Percentiles rank a stretch among this genome's conserved stretches.
Evolutionary conservation across 106 monocot species (phyloP).

Genomic region (Amphibolis antarctica): DNA sequence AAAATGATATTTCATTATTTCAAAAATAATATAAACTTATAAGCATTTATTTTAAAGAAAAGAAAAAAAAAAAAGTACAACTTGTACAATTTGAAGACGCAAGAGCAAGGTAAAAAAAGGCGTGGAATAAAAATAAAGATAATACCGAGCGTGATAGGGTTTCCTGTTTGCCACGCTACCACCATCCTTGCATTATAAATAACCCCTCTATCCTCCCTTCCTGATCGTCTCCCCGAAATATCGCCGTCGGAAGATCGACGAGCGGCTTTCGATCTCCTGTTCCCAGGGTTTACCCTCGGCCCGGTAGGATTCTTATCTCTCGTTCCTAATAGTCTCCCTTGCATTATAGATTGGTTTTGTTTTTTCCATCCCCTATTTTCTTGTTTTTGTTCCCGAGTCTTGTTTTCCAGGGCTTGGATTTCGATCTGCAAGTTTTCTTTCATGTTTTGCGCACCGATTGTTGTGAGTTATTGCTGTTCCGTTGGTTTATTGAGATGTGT

Average conservation of each 20-base stretch:
- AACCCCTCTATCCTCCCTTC: background rate
- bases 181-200: background rate
- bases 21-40: no score
- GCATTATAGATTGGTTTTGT: background rate
- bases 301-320: background rate
- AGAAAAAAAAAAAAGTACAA: no score
- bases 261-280: no score
- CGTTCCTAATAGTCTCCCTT: background rate
- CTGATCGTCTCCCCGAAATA: background rate
- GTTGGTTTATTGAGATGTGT: background rate
- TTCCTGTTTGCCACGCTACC: background rate
- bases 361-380: background rate
- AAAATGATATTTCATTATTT: no score
- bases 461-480: background rate
- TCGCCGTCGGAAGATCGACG: background rate
- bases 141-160: background rate
- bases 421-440: background rate
- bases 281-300: background rate
- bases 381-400: background rate
- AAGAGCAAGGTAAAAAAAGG: background rate
- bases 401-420: background rate
- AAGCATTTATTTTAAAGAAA: no score
- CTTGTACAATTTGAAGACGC: background rate
- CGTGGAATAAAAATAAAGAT: no score
- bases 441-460: background rate